Base-by-base conservation (phyloP, 352 stramenopile genomes). In the Globisporangium apiculatum region DNA sequence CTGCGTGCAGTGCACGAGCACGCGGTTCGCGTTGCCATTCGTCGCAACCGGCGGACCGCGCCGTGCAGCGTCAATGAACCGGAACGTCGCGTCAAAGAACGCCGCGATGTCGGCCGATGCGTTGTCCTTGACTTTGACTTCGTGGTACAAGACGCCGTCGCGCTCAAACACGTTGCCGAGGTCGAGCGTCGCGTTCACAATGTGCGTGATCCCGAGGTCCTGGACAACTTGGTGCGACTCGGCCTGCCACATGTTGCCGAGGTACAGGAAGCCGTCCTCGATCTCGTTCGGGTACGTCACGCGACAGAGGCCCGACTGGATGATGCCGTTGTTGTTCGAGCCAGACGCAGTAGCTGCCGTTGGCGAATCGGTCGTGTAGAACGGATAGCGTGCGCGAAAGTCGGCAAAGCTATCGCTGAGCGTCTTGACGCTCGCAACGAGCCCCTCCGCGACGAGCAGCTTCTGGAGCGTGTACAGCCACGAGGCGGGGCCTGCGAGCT, bases 241-340 rank as follows among this genome's bases (percentile, higher is more conserved):
- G 35, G 80, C 80, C 40, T 91, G 80, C 78, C 78, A 89, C 74
- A 83, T 83, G 56, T 89, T 91, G 35, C 80, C 80, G 15, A 91
- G 65, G 55, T 83, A 91, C 40, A 91, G 59, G 37, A 88, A 85
- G 45, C 68, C 65, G 12, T 76, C 65, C 47, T 86, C 35, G 56
- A 91, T 81, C 47, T 91, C 80, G 55, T 86, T 87, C n/a, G 80
- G 80, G 45, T 86, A 91, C 24, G 67, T 76, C 52, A 87, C 67
- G n/a, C 73, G 67, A 55, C 76, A 54, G 43, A 50, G 8, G 7
- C 72, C 66, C 5, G 66, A 62, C 40, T 76, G 58, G 37, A 75
- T 43, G 43, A 73, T 62, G 2, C 61, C 64, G 38, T 59, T 55
- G 49, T 31, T 31, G 24, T 31, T 31, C 24, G 24, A 31, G 24